A percentile compares a stretch with the other conserved stretches of the same genome.
These are phyloP conservation scores for Paxillus involutus DNA, from an alignment of 768 basidiomycete genomes.

Conservation along the genomic window DNA sequence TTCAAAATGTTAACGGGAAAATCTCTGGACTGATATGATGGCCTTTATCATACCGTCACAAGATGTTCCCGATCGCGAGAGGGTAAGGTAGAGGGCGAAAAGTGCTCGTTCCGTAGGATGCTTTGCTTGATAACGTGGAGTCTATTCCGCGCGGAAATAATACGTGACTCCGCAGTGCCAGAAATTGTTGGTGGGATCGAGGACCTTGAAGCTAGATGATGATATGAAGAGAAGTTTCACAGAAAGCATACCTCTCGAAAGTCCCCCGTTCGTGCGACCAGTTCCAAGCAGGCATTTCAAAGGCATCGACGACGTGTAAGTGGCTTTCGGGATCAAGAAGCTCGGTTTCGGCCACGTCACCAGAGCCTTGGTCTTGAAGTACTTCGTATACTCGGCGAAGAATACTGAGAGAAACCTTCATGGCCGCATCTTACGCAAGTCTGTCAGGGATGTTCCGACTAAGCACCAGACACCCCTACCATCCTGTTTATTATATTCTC, in stretches of 20 bases:
- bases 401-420: slow-evolving; percentile 75
- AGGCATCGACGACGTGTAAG: slow-evolving; percentile 82
- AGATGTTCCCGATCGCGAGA: slow-evolving; percentile 85
- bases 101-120: slow-evolving; percentile 93
- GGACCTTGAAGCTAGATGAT: slow-evolving; percentile 34
- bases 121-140: slow-evolving; percentile 91
- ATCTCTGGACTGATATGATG: slow-evolving; percentile 8
- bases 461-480: slow-evolving; percentile 40
- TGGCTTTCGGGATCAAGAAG: slow-evolving; percentile 79
- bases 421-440: slow-evolving; percentile 60
- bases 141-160: slow-evolving; percentile 78
- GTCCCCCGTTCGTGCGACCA: slow-evolving; percentile 86
- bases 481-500: slow-evolving; percentile 89
- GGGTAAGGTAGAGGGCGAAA: slow-evolving; percentile 92
- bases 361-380: slow-evolving; percentile 63
- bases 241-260: slow-evolving; percentile 73
- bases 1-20: slow-evolving; percentile 15
- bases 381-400: slow-evolving; percentile 73
- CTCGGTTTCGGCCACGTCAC: slow-evolving; percentile 51
- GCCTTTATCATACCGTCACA: slow-evolving; percentile 65
- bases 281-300: slow-evolving; percentile 94
- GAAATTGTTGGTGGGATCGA: slow-evolving; percentile 63
- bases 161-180: slow-evolving; percentile 80
- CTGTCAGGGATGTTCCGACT: neutral
- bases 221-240: neutral